Conservation (phyloP, 2,329 filamentous ascomycete genomes). For the Hysterium pulicare region DNA sequence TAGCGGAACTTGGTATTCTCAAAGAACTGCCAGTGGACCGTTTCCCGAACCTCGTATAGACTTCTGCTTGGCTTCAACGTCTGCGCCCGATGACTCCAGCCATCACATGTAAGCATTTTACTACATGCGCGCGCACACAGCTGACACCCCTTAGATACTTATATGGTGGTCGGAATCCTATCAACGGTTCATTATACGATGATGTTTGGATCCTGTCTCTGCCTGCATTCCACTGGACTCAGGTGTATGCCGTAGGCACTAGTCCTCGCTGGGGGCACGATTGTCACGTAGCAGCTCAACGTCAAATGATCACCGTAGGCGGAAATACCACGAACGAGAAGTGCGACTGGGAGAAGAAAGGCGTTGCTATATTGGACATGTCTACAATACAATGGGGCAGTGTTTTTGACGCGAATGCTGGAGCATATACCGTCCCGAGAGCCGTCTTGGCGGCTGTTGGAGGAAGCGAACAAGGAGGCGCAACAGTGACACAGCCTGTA, state of each 20-base stretch:
- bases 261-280: slow-evolving; percentile 41
- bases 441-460: slow-evolving; percentile 8
- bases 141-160: slow-evolving; percentile 33
- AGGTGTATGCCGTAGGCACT: slow-evolving; percentile 32
- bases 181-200: slow-evolving; percentile 32
- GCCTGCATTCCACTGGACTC: slow-evolving; percentile 46
- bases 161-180: slow-evolving; percentile 47
- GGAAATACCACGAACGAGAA: slow-evolving; percentile 22
- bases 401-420: slow-evolving; percentile 5
- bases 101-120: slow-evolving; percentile 40
- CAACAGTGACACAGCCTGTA: slow-evolving; percentile 16
- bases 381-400: slow-evolving; percentile 13
- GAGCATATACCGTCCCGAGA: slow-evolving; percentile 8
- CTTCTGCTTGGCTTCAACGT: slow-evolving; percentile 41
- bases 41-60: slow-evolving; percentile 43
- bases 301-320: slow-evolving; percentile 44
- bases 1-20: slow-evolving; percentile 42
- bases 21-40: slow-evolving; percentile 41
- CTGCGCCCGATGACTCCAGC: slow-evolving; percentile 45
- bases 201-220: slow-evolving; percentile 47
- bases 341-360: slow-evolving; percentile 20
- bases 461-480: slow-evolving; percentile 12
- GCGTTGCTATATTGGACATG: slow-evolving; percentile 17
- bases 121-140: not conserved
- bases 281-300: slow-evolving; percentile 38